Percentiles rank a stretch among this genome's conserved stretches.
phyloP scores from a whole-genome alignment of 106 monocot species.

The Posidonia australis region DNA sequence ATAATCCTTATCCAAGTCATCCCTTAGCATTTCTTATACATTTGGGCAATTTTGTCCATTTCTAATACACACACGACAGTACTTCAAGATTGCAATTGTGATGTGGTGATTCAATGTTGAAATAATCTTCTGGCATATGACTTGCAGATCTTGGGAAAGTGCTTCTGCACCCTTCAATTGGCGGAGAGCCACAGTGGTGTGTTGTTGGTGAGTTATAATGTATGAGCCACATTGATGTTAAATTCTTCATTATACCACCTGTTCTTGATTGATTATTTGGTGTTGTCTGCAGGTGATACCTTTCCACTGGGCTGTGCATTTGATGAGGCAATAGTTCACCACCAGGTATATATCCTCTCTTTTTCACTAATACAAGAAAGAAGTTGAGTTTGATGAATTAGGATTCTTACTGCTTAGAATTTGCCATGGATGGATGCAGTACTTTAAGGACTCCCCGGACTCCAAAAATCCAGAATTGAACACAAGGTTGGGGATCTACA shows the following conservation, averaged over 20 bases:
- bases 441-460: constrained; percentile 29
- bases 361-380: background rate
- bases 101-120: too few relatives aligned
- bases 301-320: constrained; percentile 42
- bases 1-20: too few relatives aligned
- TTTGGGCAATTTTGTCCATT: too few relatives aligned
- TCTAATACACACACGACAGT: too few relatives aligned
- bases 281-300: constrained; percentile 19
- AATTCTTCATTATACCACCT: too few relatives aligned
- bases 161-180: constrained; percentile 26
- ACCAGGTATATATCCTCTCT: constrained; percentile 10
- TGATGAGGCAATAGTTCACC: constrained; percentile 22
- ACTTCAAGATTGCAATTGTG: too few relatives aligned
- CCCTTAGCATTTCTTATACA: too few relatives aligned
- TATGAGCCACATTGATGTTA: too few relatives aligned
- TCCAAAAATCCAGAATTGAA: constrained; percentile 13
- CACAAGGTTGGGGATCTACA: constrained; percentile 26
- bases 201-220: constrained; percentile 28
- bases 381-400: background rate
- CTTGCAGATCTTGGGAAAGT: constrained; percentile 35
- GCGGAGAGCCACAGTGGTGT: constrained; percentile 29
- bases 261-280: background rate
- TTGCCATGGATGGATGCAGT: constrained; percentile 8
- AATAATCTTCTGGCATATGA: background rate
- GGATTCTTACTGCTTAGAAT: background rate